Percentiles rank a stretch among this genome's conserved stretches.
These are phyloP conservation scores for Pythium chondricola DNA, from an alignment of 352 stramenopile genomes.

Conservation along the genomic window DNA sequence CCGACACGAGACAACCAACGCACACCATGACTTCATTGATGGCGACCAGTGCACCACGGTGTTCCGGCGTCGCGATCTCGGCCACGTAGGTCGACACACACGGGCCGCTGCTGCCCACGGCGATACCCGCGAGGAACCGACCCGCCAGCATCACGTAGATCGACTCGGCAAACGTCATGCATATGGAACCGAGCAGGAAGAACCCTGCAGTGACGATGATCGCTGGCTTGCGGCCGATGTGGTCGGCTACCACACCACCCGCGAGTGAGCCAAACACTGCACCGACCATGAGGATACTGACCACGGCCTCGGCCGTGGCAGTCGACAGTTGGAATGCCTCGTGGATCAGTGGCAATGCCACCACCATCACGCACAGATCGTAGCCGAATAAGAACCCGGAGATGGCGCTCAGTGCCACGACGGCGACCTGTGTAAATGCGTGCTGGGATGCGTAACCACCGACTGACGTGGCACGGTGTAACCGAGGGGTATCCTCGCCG, in stretches of 20 bases:
- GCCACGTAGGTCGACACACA: constrained; percentile 63
- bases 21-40: constrained; percentile 76
- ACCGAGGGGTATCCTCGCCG: no score
- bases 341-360: constrained; percentile 62
- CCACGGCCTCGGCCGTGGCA: constrained; percentile 36
- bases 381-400: constrained; percentile 74
- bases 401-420: constrained; percentile 56
- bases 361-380: constrained; percentile 71
- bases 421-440: constrained; percentile 35
- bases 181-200: constrained; percentile 52
- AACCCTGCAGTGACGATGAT: constrained; percentile 55
- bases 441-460: no score
- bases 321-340: constrained; percentile 51
- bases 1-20: constrained; percentile 58
- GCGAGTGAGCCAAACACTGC: constrained; percentile 55
- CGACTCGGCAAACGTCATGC: constrained; percentile 59
- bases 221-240: constrained; percentile 52
- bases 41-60: constrained; percentile 47
- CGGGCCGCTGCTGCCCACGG: constrained; percentile 53
- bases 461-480: no score
- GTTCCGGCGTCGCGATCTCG: constrained; percentile 55
- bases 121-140: constrained; percentile 56
- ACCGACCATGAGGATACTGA: constrained; percentile 65
- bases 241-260: constrained; percentile 48
- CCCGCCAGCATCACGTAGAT: constrained; percentile 46